Evolutionary conservation across 257 asterid species (phyloP), one percentile per base, ranked within the genome.

Genomic region (Solanum corneliomulleri): DNA sequence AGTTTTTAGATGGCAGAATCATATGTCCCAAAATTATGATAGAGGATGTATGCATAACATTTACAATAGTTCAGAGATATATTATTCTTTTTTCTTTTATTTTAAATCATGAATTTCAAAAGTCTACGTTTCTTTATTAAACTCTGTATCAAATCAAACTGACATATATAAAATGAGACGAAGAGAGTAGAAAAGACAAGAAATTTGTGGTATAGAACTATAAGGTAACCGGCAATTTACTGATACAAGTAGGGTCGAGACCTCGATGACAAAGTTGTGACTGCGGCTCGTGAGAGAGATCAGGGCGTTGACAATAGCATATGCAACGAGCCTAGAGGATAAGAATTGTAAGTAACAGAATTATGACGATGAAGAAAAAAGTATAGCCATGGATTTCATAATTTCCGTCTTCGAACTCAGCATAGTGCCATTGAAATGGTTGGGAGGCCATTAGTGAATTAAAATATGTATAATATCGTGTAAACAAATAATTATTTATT

Each of bases 371-470:
- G 94, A 91, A 93, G 91, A 94, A 92, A 85, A 96, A 93, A 0
- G 96, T 89, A 21, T 92, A 91, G 76, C 98, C 95, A 3, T 92
- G 94, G 91, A 94, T 89, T 91, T 92, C 92, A 93, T 92, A 92
- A 87, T 90, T 91, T 86, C 86, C 83, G 97, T 96, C 98, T 92
- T 93, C 96, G 90, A 92, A 92, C 33, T 92, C 96, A 23, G 93
- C 89, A 91, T 90, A 92, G 94, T 90, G 94, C 98, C 98, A 95
- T 56, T 91, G 94, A 90, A 94, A 92, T 12, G 94, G 45, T 49
- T 56, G 64, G 64, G 64, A 14, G 33, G 77, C 44, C 77, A 70
- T 68, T 31, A 70, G 7, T 5, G 77, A 68, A 68, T 68, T 25
- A 13, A 23, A 62, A 23, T 23, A 58, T 20, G 27, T 58, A 58